Percentiles rank a stretch among this genome's conserved stretches.
These are phyloP conservation scores for Globisporangium nagaii DNA, from an alignment of 352 stramenopile species.

Conservation along the genomic window DNA sequence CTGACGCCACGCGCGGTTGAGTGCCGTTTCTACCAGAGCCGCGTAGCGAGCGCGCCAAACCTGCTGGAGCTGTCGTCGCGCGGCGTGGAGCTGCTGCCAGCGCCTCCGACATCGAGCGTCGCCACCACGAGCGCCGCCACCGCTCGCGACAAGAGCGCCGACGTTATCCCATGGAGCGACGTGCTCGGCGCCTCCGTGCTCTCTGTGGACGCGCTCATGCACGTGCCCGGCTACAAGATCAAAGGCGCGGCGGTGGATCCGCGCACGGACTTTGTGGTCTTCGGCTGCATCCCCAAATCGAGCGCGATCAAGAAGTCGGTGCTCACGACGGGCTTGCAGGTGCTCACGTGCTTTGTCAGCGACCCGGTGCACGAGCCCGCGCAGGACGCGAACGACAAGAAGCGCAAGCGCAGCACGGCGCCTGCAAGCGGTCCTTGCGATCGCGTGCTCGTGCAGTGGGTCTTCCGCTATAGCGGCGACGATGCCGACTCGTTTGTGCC, in stretches of 20 bases:
- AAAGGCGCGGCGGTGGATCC: neutral
- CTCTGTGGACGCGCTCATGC: neutral
- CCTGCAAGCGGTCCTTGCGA: neutral
- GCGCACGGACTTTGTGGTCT: constrained; percentile 8
- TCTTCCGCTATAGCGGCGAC: constrained; percentile 31
- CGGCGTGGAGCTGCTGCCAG: constrained; percentile 4
- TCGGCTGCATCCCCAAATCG: constrained; percentile 11
- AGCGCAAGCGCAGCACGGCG: constrained; percentile 6
- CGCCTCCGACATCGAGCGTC: neutral
- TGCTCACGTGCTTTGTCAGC: constrained; percentile 7
- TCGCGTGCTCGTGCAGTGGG: constrained; percentile 39
- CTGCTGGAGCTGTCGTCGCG: constrained; percentile 1
- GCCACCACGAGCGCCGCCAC: neutral
- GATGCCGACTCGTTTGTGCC: constrained; percentile 25
- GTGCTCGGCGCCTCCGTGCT: constrained; percentile 8
- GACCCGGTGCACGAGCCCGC: neutral
- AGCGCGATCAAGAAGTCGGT: constrained; percentile 9
- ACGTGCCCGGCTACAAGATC: constrained; percentile 4
- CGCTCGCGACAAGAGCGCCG: neutral
- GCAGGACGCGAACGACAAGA: constrained; percentile 4
- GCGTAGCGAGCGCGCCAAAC: constrained; percentile 3
- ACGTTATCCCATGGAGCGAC: constrained; percentile 9
- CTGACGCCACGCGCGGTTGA: neutral
- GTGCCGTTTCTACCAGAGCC: constrained; percentile 12
- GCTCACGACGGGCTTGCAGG: constrained; percentile 5